Percentiles rank a stretch among this genome's conserved stretches.
Evolutionary conservation across 1,284 basidiomycete genomes (phyloP).

Genomic region (Cryptococcus neoformans): DNA sequence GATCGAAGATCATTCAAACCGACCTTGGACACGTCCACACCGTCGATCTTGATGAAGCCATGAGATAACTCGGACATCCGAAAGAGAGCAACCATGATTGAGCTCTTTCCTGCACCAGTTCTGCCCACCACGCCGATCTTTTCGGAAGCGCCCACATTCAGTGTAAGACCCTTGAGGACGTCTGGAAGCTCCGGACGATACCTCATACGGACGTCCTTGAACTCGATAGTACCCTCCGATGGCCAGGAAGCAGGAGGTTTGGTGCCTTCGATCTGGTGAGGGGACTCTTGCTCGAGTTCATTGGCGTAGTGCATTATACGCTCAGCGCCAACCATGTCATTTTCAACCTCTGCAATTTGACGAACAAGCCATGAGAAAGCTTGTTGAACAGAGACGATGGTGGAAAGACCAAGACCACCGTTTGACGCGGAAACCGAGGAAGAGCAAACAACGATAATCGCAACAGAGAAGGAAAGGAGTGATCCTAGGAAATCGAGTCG

Average conservation of each 20-base stretch:
- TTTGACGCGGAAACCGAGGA: conserved; percentile 72
- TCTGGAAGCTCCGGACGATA: conserved; percentile 55
- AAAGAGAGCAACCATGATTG: conserved; percentile 57
- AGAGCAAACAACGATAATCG: conserved; percentile 71
- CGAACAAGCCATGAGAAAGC: conserved; percentile 78
- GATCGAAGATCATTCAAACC: conserved; percentile 54
- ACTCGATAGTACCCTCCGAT: conserved; percentile 44
- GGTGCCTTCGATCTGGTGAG: conserved; percentile 61
- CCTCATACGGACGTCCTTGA: conserved; percentile 50
- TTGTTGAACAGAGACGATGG: conserved; percentile 52
- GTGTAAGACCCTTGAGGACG: conserved; percentile 60
- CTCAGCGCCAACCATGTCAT: conserved; percentile 89
- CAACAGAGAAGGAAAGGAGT: conserved; percentile 71
- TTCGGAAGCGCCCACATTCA: conserved; percentile 51
- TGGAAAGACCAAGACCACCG: conserved; percentile 56
- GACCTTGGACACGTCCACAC: conserved; percentile 53
- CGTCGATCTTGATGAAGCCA: conserved; percentile 51
- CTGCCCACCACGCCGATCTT: conserved; percentile 56
- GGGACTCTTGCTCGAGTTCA: conserved; percentile 72
- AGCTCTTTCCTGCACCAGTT: conserved; percentile 58
- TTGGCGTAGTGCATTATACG: conserved; percentile 67
- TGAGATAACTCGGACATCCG: conserved; percentile 49
- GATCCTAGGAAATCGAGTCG: conserved; percentile 81
- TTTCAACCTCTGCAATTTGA: conserved; percentile 80
- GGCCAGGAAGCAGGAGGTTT: conserved; percentile 69